Evolutionary conservation across 2,329 filamentous ascomycete species (phyloP).

Genomic region (Botrytis paeoniae): DNA sequence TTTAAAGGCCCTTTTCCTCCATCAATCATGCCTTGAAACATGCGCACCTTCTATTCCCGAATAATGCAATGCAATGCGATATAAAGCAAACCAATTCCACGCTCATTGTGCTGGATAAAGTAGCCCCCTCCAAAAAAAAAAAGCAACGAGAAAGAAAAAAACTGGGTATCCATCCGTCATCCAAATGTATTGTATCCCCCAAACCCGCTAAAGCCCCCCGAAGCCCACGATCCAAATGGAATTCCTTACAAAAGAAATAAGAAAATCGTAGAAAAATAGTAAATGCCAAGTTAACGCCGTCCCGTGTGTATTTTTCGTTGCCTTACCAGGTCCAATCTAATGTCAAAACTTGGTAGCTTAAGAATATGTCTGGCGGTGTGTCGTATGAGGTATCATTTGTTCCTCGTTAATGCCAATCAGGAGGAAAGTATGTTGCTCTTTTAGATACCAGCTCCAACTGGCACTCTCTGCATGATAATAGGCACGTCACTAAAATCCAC

Average conservation of each 20-base stretch:
- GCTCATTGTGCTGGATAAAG: neutral
- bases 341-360: neutral
- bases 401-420: neutral
- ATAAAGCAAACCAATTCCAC: slow-evolving; percentile 2
- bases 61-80: neutral
- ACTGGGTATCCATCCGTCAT: slow-evolving; percentile 15
- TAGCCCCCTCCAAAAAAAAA: neutral
- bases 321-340: slow-evolving; percentile 7
- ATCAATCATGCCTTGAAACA: neutral
- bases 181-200: slow-evolving; percentile 5
- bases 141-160: neutral
- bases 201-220: neutral
- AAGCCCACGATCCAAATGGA: neutral
- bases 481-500: slow-evolving; percentile 33
- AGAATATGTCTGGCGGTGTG: neutral
- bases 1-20: neutral
- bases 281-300: neutral
- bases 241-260: neutral
- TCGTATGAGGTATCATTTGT: neutral
- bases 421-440: neutral
- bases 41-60: slow-evolving; percentile 9
- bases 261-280: neutral
- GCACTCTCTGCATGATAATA: slow-evolving; percentile 26
- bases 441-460: slow-evolving; percentile 5
- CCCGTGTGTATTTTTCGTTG: slow-evolving; percentile 10